These are phyloP conservation scores for Phragmites australis DNA, from an alignment of 176 grass and related monocot genomes.

Conservation along the genomic window DNA sequence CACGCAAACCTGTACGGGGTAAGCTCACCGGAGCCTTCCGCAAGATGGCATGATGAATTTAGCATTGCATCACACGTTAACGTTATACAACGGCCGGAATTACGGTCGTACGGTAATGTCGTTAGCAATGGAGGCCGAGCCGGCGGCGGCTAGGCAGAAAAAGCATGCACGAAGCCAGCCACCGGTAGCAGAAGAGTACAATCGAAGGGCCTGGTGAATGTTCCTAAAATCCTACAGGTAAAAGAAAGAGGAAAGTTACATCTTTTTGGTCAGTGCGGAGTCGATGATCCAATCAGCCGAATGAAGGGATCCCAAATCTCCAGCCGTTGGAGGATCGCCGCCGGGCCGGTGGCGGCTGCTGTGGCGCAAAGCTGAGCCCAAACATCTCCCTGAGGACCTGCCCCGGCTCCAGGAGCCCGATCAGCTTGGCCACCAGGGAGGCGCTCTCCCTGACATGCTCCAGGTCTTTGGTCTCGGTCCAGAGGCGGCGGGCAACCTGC, in stretches of 20 bases:
- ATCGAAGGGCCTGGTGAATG: not conserved
- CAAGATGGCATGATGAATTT: not conserved
- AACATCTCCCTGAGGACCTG: conserved; percentile 95
- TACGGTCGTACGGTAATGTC: conserved; percentile 1
- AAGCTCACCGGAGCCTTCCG: no score
- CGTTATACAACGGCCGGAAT: not conserved
- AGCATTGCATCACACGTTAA: not conserved
- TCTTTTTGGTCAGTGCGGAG: conserved; percentile 39
- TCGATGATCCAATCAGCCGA: conserved; percentile 41
- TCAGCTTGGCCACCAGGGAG: conserved; percentile 65
- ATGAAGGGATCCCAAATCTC: conserved; percentile 63
- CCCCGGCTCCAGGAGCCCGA: conserved; percentile 74
- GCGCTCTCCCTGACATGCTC: conserved; percentile 91
- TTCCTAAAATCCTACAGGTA: conserved; percentile 13
- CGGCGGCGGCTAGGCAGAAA: conserved; percentile 4
- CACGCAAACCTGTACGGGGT: no score
- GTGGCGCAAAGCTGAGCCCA: conserved; percentile 80
- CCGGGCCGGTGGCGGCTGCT: conserved; percentile 39
- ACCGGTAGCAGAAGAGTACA: conserved; percentile 6
- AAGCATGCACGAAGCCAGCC: conserved; percentile 32
- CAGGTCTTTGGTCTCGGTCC: conserved; percentile 62
- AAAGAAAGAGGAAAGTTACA: not conserved
- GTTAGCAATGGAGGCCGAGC: conserved; percentile 31
- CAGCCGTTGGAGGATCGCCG: conserved; percentile 69
- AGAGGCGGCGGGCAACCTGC: conserved; percentile 67